Conservation (phyloP, 495 filamentous ascomycete species). For the Neurospora sp. region DNA sequence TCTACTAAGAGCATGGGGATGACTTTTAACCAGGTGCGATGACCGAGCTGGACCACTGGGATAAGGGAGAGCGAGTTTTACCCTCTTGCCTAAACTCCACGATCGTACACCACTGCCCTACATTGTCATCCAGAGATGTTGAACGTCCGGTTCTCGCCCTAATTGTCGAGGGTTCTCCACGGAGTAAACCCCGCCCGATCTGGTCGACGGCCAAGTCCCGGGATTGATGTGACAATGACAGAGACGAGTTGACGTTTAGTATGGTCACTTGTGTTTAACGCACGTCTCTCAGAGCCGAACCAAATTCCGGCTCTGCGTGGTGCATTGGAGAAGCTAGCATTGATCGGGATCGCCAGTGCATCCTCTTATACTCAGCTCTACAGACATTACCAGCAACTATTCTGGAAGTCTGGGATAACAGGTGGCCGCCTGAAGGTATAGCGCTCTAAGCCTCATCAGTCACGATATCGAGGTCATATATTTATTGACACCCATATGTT, state of each 20-base stretch:
- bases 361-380: neutral
- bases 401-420: neutral
- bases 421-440: neutral
- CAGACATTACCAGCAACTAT: neutral
- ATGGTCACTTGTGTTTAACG: neutral
- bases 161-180: neutral
- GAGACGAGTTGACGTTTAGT: neutral
- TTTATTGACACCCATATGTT: neutral
- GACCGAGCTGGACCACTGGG: neutral
- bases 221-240: neutral
- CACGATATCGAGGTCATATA: neutral
- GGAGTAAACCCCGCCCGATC: neutral
- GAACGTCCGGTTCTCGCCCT: neutral
- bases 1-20: neutral
- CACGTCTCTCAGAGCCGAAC: neutral
- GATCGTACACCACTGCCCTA: neutral
- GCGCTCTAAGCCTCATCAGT: neutral
- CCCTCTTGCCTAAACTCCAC: neutral
- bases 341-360: neutral
- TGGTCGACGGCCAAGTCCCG: neutral
- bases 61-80: neutral
- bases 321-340: neutral
- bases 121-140: neutral
- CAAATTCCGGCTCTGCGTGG: neutral
- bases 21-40: neutral